These are phyloP conservation scores for Stygiomarasmius scandens DNA, from an alignment of 1,284 basidiomycete species.

Conservation along the genomic window DNA sequence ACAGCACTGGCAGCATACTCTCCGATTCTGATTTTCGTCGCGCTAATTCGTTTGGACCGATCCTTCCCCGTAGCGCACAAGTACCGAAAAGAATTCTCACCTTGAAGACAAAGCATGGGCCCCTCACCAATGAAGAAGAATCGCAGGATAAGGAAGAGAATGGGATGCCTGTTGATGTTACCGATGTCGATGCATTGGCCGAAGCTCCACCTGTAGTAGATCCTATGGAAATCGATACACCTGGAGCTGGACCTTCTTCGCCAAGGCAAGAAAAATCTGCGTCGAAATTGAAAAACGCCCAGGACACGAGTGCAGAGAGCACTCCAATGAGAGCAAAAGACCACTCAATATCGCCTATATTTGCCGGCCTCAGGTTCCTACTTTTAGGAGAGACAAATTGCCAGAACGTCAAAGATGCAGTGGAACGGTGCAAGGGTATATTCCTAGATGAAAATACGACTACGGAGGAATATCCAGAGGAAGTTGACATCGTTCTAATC, in stretches of 20 bases:
- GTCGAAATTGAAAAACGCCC: neutral
- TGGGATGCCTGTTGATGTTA: neutral
- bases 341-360: constrained; percentile 39
- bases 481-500: constrained; percentile 67
- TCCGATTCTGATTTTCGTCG: constrained; percentile 51
- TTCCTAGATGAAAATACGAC: constrained; percentile 37
- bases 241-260: constrained; percentile 14
- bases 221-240: constrained; percentile 13
- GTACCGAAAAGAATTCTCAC: constrained; percentile 12
- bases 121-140: neutral
- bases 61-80: constrained; percentile 2
- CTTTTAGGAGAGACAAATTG: constrained; percentile 66
- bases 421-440: constrained; percentile 60
- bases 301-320: neutral
- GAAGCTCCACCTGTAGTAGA: neutral
- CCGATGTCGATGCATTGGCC: neutral
- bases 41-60: constrained; percentile 58
- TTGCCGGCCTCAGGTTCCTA: constrained; percentile 56
- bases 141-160: neutral
- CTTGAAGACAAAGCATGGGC: constrained; percentile 3
- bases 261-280: neutral
- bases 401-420: constrained; percentile 53
- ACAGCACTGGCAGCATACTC: constrained; percentile 46
- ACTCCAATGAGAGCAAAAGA: neutral
- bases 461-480: constrained; percentile 42